Conservation (phyloP, 495 filamentous ascomycete genomes). For the Lophiotrema nucula region DNA sequence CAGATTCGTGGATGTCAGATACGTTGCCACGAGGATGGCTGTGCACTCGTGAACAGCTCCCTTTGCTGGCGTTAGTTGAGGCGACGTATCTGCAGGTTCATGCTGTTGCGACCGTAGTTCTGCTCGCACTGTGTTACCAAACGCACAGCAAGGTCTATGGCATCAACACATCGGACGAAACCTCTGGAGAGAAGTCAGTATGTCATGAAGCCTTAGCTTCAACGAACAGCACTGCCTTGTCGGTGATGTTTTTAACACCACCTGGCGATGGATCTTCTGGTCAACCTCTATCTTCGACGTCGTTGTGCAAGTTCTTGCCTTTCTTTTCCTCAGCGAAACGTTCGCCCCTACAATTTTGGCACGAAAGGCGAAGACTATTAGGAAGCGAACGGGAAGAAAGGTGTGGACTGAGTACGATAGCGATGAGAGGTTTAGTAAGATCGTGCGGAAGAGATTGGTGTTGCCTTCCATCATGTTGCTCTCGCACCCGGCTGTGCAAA, state of each 20-base stretch:
- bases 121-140: too few species aligned
- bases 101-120: too few species aligned
- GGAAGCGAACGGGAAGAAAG: neutral
- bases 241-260: too few species aligned
- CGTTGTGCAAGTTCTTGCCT: conserved; percentile 1
- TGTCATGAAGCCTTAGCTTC: too few species aligned
- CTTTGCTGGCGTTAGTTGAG: too few species aligned
- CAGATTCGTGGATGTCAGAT: too few species aligned
- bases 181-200: too few species aligned
- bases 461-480: conserved; percentile 81
- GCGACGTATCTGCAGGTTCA: too few species aligned
- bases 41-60: too few species aligned
- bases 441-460: conserved; percentile 81
- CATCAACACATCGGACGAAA: too few species aligned
- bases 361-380: neutral
- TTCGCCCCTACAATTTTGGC: neutral
- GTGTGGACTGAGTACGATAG: neutral
- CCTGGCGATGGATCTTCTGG: conserved; percentile 12
- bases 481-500: conserved; percentile 54
- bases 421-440: conserved; percentile 4
- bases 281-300: conserved; percentile 5
- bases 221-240: too few species aligned
- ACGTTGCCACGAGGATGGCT: too few species aligned
- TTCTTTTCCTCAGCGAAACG: conserved; percentile 2
- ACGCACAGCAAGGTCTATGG: neutral